Evolutionary conservation across 2,329 filamentous ascomycete genomes (phyloP), one percentile per base, ranked within the genome.

Genomic region (Diaporthe eres): DNA sequence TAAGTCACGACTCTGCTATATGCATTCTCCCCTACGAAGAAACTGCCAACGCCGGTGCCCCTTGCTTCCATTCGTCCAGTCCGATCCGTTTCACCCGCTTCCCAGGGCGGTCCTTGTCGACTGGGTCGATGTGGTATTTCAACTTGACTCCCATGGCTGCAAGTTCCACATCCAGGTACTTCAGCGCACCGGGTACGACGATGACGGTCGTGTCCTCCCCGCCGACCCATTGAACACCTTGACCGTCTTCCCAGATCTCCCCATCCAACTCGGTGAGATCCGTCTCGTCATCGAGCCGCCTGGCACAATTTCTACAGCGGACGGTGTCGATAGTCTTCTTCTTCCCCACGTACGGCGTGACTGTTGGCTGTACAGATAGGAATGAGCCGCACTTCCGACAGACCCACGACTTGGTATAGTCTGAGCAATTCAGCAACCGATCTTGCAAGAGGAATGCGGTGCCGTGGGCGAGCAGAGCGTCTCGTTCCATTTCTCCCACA

Each of bases 401-500:
- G 78, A 98, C 92, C 92, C 96, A 98, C 0, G 95, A 93, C 78
- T 93, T 93, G 39, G 93, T 92, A 84, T 98, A 97, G 85, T 99
- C 97, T 71, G 95, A 98, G 86, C 97, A 99, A 87, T 99, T 98
- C 88, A 99, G 93, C 76, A 99, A 88, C 75, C 97, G 94, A 84
- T 99, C 97, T 83, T 99, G 97, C 8, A 99, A 90, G 76, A 99
- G 86, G 87, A 98, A 98, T 4, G 96, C 96, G 2, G 96, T 97
- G 34, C 97, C 97, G 88, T 99, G 97, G 6, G 97, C 97, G 75
- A 99, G 91, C 31, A 99, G 89, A 4, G 96, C 95, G 84, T 99
- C 97, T 79, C 97, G 94, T 87, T 99, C 97, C 97, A 99, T 99
- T 86, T 99, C 97, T 85, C 97, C 97, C 42, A 99, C 96, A 89